These are phyloP conservation scores for Entamoeba histolytica DNA, from an alignment of 208 protist genomes.

Conservation along the genomic window DNA sequence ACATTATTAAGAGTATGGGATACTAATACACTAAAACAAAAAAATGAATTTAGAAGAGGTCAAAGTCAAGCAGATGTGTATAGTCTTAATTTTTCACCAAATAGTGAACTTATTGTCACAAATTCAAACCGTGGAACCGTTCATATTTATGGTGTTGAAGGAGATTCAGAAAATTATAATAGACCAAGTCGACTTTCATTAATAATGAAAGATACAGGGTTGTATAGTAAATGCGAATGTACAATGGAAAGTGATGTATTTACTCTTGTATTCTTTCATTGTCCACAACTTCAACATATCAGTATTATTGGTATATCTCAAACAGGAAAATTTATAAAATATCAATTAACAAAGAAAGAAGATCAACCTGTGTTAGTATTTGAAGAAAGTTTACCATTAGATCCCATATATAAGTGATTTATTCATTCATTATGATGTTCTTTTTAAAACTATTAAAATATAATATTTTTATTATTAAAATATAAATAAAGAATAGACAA, in stretches of 20 bases:
- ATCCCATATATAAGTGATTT: not conserved
- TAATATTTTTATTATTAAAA: too few species aligned
- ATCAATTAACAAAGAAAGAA: not conserved
- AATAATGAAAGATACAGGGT: not conserved
- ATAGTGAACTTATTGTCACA: not conserved
- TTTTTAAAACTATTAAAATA: too few species aligned
- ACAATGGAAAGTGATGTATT: not conserved
- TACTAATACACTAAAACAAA: not conserved
- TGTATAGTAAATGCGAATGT: not conserved
- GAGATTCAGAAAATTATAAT: not conserved
- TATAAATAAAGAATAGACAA: too few species aligned
- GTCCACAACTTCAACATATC: not conserved
- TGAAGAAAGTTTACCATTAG: not conserved
- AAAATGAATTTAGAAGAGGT: not conserved
- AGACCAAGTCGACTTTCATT: not conserved
- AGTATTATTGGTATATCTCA: not conserved
- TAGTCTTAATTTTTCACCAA: not conserved
- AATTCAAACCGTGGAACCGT: not conserved
- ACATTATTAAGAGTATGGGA: not conserved
- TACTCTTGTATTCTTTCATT: not conserved
- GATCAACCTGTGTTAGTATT: not conserved
- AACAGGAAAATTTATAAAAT: not conserved
- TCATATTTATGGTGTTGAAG: not conserved
- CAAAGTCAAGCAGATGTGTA: not conserved
- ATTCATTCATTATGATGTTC: too few species aligned